Base-by-base conservation (phyloP, 805 yeast species). In the Saccharomyces jurei region DNA sequence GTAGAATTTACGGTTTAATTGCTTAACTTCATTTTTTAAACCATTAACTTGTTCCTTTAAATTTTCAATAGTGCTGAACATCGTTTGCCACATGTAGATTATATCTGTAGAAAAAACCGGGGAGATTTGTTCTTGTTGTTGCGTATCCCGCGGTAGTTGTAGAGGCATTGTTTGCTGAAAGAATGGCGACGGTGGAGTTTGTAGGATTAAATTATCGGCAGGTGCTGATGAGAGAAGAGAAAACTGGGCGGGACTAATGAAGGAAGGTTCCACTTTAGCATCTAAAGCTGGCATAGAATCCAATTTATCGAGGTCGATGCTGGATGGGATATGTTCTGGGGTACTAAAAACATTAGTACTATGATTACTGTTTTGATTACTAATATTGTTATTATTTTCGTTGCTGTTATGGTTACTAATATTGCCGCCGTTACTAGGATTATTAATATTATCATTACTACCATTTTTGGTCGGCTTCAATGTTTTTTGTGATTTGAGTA, bases 1-100 rank as follows among this genome's bases (percentile, higher is more conserved):
- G 26, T 55, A 50, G 46, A 48, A 52, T 41, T 55, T 55, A 14
- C 52, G 46, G 13, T 55, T 55, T 14, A 52, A 48, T 27, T 54
- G 44, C 25, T 36, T 36, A 22, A 61, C 49, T 41, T 60, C 59
- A 41, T 36, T 48, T 28, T 55, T 54, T 22, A 60, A 48, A 11
- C 52, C 22, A n/a, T 57, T 56, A 11, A 57, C 48, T 53, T 60
- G 61, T 48, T 52, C 56, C 49, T 58, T 59, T 48, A 61, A 58
- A 50, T 54, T 56, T 22, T 52, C 46, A 44, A 59, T 48, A 11
- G 53, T 54, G 46, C 49, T 56, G 46, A 53, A 56, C 32, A 61
- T 47, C 25, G 54, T 49, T 46, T 56, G 55, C 48, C 53, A 54
- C 54, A 59, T 53, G 26, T 52, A 41, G 25, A 52, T 55, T 50